phyloP scores from a whole-genome alignment of 768 basidiomycete species.

The Lanmaoa rubissima region DNA sequence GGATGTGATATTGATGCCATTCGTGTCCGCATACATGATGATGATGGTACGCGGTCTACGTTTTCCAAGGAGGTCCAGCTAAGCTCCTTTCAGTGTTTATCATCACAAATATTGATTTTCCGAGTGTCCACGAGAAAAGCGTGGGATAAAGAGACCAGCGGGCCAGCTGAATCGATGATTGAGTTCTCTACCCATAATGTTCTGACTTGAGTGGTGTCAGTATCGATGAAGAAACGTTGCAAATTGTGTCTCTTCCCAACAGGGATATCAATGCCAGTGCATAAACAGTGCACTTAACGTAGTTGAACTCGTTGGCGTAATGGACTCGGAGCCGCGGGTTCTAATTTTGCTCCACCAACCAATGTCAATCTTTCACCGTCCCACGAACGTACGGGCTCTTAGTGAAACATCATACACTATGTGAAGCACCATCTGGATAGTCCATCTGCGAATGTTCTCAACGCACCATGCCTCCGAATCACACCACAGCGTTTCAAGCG shows the following conservation, averaged over 20 bases:
- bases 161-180: neutral
- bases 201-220: neutral
- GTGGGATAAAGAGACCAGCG: neutral
- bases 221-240: neutral
- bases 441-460: neutral
- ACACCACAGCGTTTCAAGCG: neutral
- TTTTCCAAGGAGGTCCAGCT: neutral
- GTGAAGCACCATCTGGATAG: neutral
- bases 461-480: neutral
- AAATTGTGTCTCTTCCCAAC: neutral
- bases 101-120: constrained; percentile 17
- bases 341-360: neutral
- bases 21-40: neutral
- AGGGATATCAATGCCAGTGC: neutral
- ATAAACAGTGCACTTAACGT: no score
- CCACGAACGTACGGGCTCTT: neutral
- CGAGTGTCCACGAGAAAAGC: constrained; percentile 1
- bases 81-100: constrained; percentile 7
- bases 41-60: constrained; percentile 4
- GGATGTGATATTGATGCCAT: neutral
- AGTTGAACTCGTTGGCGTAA: neutral
- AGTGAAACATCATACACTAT: neutral
- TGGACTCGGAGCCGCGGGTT: no score
- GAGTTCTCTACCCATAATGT: constrained; percentile 1
- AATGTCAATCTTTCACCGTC: neutral